phyloP scores from a whole-genome alignment of 2,329 filamentous ascomycete genomes.

The Fusarium acutatum region DNA sequence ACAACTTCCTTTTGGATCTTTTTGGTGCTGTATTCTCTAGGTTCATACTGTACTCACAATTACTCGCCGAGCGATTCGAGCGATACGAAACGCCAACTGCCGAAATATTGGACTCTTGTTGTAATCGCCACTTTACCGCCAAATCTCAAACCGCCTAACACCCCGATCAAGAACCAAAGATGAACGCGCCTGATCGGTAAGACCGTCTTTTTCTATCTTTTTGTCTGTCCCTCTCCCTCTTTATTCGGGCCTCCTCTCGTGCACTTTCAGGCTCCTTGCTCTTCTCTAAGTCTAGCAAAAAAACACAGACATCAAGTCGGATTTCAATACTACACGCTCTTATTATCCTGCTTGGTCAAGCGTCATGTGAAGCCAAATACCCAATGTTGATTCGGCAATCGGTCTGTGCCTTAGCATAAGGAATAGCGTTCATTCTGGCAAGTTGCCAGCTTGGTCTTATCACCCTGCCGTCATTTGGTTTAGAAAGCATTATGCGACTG shows the following conservation, averaged over 20 bases:
- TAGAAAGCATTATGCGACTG: neutral
- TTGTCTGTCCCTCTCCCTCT: neutral
- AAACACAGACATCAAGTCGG: neutral
- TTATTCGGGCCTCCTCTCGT: neutral
- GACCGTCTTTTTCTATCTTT: slow-evolving; percentile 34
- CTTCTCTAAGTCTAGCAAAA: neutral
- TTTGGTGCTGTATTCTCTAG: neutral
- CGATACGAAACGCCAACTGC: neutral
- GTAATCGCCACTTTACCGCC: slow-evolving; percentile 33
- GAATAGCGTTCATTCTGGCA: neutral
- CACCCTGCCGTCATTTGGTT: neutral
- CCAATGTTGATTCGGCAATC: neutral
- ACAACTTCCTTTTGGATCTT: slow-evolving; percentile 1
- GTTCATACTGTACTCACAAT: neutral
- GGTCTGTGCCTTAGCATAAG: neutral
- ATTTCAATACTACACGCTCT: neutral
- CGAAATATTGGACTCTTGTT: slow-evolving; percentile 6
- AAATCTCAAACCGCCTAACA: slow-evolving; percentile 13
- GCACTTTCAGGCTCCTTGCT: neutral
- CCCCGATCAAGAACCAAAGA: slow-evolving; percentile 41
- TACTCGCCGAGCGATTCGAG: neutral
- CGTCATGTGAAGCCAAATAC: neutral
- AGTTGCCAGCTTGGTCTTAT: neutral
- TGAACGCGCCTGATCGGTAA: slow-evolving; percentile 67
- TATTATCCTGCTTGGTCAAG: neutral